Evolutionary conservation across 768 basidiomycete genomes (phyloP), one percentile per base, ranked within the genome.

Genomic region (Russula sp.): DNA sequence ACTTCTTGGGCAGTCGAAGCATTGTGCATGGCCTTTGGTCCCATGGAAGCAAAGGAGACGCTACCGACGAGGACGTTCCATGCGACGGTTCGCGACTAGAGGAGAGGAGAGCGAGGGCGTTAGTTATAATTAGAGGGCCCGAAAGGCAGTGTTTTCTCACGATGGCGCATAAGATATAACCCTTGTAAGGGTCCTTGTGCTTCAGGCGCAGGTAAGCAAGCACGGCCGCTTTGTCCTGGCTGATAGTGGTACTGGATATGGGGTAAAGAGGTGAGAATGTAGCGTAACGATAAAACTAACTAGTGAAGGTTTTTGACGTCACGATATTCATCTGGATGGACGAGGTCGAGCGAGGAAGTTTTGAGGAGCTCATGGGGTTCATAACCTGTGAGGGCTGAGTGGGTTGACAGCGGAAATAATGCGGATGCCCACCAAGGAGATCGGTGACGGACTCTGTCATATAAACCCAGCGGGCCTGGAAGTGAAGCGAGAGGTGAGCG

Each of bases 1-100:
- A 91, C 83, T 73, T 91, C 89, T 72, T 90, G 88, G 0, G 89
- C 90, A 0, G 89, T 91, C 14, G 88, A 88, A 16, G 86, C 87
- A 68, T 85, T 90, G 68, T 90, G 87, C 67, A 90, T 77, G 0
- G 87, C 85, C 70, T 89, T 89, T 25, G 83, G 82, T 8, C 85
- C 85, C 9, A 87, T 85, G 48, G 81, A 80, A 5, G 88, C 88
- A 68, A 87, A 88, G 1, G 90, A 89, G 36, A 92, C 84, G 65
- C 86, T 87, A 41, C 89, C 88, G 35, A 88, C 86, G 47, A 87
- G 72, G 8, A 87, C 85, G 64, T 87, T 86, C 69, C 87, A 84
- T 49, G 84, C 84, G 29, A 88, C 84, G 5, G 86, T 90, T 63
- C 87, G 78, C 16, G 78, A 83, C 78, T 79, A 63, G 58, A 39